Conservation (phyloP, 1,284 basidiomycete genomes). For the Ganoderma meredithae region DNA sequence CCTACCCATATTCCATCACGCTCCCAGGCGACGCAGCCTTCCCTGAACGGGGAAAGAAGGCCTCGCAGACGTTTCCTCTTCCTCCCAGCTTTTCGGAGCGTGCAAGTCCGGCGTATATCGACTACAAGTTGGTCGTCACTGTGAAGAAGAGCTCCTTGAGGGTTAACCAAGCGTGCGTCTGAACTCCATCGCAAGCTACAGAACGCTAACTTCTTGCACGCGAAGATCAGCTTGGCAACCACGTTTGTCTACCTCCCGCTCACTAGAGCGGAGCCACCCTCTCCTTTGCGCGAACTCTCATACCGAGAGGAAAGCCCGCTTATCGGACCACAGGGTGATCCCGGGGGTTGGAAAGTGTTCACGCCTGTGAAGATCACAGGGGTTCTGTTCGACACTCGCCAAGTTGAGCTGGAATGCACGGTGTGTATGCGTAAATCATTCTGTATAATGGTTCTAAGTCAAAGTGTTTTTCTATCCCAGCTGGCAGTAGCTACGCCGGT, state of each 20-base stretch:
- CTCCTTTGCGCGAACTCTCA: constrained; percentile 41
- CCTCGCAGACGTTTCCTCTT: constrained; percentile 38
- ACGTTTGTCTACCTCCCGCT: constrained; percentile 45
- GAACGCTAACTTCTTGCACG: constrained; percentile 3
- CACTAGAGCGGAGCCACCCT: constrained; percentile 42
- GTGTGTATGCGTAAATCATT: constrained; percentile 44
- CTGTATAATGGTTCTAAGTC: background rate
- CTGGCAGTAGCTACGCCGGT: constrained; percentile 64
- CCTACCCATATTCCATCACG: constrained; percentile 42
- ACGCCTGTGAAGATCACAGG: constrained; percentile 40
- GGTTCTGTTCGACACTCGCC: constrained; percentile 40
- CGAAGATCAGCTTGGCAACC: constrained; percentile 36
- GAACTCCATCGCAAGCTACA: background rate
- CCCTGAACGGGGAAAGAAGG: constrained; percentile 33
- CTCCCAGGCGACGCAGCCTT: constrained; percentile 42
- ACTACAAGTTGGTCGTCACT: constrained; percentile 47
- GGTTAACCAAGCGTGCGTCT: constrained; percentile 43
- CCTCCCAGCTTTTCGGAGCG: constrained; percentile 49
- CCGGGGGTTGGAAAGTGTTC: constrained; percentile 46
- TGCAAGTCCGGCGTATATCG: constrained; percentile 47
- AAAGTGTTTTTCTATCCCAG: constrained; percentile 40
- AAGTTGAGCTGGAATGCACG: constrained; percentile 46
- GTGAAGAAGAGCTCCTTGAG: constrained; percentile 43
- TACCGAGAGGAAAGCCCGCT: constrained; percentile 41
- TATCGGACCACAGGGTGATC: constrained; percentile 43